Evolutionary conservation across 108 stramenopile genomes (phyloP).

Genomic region (Stephanodiscus minutulus): DNA sequence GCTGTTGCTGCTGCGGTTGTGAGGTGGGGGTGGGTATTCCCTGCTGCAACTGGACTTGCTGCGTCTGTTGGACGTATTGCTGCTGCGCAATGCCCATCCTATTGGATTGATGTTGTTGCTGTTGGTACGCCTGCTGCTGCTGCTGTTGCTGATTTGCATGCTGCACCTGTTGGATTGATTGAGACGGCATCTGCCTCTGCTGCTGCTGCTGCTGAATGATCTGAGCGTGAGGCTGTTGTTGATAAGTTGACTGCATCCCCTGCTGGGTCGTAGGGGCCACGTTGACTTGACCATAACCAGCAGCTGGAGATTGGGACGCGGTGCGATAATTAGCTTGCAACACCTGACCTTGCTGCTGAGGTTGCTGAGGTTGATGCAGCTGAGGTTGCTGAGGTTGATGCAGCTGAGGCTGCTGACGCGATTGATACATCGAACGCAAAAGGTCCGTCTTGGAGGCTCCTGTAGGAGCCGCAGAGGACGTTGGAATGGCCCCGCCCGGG

Average conservation of each 20-base stretch:
- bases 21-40: neutral
- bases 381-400: conserved; percentile 4
- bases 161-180: conserved; percentile 12
- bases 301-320: neutral
- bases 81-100: conserved; percentile 10
- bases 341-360: conserved; percentile 11
- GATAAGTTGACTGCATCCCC: conserved; percentile 13
- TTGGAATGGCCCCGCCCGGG: neutral
- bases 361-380: conserved; percentile 14
- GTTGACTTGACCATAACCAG: neutral
- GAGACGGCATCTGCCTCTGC: conserved; percentile 13
- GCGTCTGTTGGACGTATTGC: conserved; percentile 25
- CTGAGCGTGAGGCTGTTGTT: conserved; percentile 16
- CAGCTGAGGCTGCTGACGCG: conserved; percentile 23
- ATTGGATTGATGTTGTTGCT: conserved; percentile 22
- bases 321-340: no score
- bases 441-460: conserved; percentile 33
- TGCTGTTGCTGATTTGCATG: conserved; percentile 21
- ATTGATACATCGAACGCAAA: conserved; percentile 46
- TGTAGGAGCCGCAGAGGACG: neutral
- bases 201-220: conserved; percentile 20
- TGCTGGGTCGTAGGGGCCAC: neutral
- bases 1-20: neutral
- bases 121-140: conserved; percentile 10
- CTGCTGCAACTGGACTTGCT: conserved; percentile 26